phyloP scores from a whole-genome alignment of 169 alveolate species.

The Toxoplasma gondii region DNA sequence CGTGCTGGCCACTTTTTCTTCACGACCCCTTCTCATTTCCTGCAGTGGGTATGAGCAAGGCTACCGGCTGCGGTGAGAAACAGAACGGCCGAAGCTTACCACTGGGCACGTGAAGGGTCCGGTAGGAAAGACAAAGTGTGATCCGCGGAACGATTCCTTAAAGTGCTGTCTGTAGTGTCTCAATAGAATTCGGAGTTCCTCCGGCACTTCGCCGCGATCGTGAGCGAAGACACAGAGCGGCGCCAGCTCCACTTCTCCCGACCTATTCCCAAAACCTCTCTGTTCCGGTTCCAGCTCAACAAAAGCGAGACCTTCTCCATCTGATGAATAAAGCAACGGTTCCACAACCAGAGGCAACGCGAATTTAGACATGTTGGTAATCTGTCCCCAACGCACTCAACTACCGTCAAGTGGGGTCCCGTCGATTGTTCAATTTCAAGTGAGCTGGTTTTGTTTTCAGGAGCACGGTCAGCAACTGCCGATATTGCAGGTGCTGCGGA shows the following conservation, averaged over 20 bases:
- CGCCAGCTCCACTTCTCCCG: background rate
- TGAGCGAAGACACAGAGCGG: slow-evolving; percentile 22
- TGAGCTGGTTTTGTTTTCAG: too few relatives aligned
- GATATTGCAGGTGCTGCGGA: too few relatives aligned
- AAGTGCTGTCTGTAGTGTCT: slow-evolving; percentile 5
- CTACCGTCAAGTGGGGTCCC: too few relatives aligned
- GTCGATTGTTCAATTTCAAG: too few relatives aligned
- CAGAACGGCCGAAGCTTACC: background rate
- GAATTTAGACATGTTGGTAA: too few relatives aligned
- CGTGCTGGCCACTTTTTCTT: too few relatives aligned
- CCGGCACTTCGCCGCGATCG: background rate
- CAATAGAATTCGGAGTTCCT: background rate
- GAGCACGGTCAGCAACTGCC: too few relatives aligned
- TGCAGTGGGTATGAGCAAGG: too few relatives aligned
- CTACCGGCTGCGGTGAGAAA: too few relatives aligned
- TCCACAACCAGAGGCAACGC: too few relatives aligned
- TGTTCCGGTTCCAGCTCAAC: background rate
- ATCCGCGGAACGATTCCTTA: background rate
- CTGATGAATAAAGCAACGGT: background rate
- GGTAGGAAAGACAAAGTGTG: slow-evolving; percentile 5
- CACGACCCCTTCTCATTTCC: too few relatives aligned
- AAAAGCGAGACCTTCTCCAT: background rate
- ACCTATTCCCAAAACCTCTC: background rate
- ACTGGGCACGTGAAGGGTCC: background rate
- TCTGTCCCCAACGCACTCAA: too few relatives aligned